phyloP scores from a whole-genome alignment of 148 eudicot genomes.

The Nyssa sinensis region DNA sequence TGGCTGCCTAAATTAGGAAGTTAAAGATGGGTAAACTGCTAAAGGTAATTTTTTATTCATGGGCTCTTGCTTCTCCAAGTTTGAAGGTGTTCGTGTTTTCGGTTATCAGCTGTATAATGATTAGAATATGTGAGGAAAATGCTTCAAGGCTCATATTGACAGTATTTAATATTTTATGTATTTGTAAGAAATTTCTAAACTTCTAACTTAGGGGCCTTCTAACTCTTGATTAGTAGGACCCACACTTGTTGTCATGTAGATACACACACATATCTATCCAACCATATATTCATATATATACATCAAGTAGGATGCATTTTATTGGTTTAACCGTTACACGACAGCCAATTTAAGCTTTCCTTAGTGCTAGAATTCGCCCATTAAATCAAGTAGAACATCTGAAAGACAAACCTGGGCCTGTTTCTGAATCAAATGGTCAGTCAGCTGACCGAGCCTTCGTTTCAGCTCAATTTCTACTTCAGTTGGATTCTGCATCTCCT shows the following conservation, averaged over 20 bases:
- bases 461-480: slow-evolving; percentile 91
- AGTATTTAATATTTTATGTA: too few species aligned
- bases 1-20: too few species aligned
- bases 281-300: background rate
- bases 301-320: background rate
- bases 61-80: too few species aligned
- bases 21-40: too few species aligned
- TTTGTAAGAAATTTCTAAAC: slow-evolving; percentile 48
- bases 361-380: background rate
- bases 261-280: slow-evolving; percentile 70
- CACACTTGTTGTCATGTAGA: too few species aligned
- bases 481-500: slow-evolving; percentile 69
- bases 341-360: background rate
- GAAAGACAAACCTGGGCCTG: slow-evolving; percentile 70
- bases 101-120: too few species aligned
- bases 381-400: background rate
- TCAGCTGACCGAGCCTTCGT: slow-evolving; percentile 83
- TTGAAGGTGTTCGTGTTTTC: too few species aligned
- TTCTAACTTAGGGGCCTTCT: slow-evolving; percentile 57
- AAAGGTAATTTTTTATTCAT: too few species aligned
- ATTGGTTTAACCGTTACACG: background rate
- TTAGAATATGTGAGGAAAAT: too few species aligned
- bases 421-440: slow-evolving; percentile 95
- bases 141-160: too few species aligned
- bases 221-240: slow-evolving; percentile 53